Conservation (phyloP, 345 rosid genomes). For the Eucalyptus cloeziana region DNA sequence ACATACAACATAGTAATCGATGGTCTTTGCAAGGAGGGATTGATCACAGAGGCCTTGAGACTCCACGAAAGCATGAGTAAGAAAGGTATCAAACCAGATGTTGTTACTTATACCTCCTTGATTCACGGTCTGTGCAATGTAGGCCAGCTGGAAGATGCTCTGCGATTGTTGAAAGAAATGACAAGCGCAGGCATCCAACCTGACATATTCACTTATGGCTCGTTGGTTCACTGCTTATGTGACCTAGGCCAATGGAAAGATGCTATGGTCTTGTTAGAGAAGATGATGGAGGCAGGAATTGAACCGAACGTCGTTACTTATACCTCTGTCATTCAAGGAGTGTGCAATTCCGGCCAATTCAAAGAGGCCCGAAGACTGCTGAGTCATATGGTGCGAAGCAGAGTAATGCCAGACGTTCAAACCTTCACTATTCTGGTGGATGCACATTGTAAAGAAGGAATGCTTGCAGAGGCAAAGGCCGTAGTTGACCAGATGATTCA, state of each 20-base stretch:
- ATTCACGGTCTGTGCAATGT: neutral
- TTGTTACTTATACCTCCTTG: neutral
- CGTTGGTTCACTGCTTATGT: neutral
- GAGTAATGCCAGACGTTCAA: neutral
- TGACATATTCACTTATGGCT: neutral
- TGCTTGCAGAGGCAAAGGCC: neutral
- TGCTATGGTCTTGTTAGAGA: neutral
- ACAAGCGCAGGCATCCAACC: neutral
- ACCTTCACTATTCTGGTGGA: neutral
- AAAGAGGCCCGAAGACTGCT: neutral
- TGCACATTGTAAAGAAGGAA: neutral
- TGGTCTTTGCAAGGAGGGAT: neutral
- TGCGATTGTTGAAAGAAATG: neutral
- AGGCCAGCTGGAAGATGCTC: neutral
- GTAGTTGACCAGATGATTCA: neutral
- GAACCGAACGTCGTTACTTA: conserved; percentile 1
- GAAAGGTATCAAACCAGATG: neutral
- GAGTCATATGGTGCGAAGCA: neutral
- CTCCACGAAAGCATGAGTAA: neutral
- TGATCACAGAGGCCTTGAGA: neutral
- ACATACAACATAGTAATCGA: neutral
- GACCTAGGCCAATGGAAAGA: neutral
- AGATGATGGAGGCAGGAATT: neutral
- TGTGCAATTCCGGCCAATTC: neutral
- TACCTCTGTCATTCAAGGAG: neutral